Conservation (phyloP, 2,329 filamentous ascomycete genomes). For the Eurotiales sp. region DNA sequence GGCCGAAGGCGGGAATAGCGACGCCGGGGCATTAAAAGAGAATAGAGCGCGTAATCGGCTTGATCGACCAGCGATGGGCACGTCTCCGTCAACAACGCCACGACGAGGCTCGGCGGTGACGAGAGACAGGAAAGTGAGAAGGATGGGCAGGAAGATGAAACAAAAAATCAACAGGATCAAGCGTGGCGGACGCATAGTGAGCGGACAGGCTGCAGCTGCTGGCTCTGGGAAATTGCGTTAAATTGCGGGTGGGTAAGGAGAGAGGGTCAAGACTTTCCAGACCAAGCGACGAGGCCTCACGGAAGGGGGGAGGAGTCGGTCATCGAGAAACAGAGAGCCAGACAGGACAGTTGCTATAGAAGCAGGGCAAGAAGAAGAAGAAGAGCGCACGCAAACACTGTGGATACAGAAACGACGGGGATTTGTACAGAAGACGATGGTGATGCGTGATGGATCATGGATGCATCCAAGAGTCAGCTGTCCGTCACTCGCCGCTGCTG, state of each 20-base stretch:
- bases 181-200: conserved; percentile 46
- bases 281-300: conserved; percentile 32
- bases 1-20: conserved; percentile 90
- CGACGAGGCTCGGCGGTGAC: conserved; percentile 38
- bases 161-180: conserved; percentile 44
- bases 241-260: not conserved
- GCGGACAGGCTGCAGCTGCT: conserved; percentile 3
- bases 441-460: too few relatives aligned
- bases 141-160: conserved; percentile 46
- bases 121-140: conserved; percentile 46
- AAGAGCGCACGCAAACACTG: too few relatives aligned
- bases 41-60: conserved; percentile 57
- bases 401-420: not conserved
- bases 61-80: conserved; percentile 34
- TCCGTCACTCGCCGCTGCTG: too few relatives aligned
- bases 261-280: conserved; percentile 17
- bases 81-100: conserved; percentile 31
- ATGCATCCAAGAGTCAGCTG: too few relatives aligned
- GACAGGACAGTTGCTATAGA: not conserved
- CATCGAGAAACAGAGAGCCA: conserved; percentile 27
- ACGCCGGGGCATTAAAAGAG: conserved; percentile 72
- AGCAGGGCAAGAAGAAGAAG: conserved; percentile 8
- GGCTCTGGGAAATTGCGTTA: too few relatives aligned
- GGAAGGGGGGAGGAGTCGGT: conserved; percentile 25
- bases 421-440: too few relatives aligned